A percentile compares a stretch with the other conserved stretches of the same genome.
Evolutionary conservation across 2,329 filamentous ascomycete species (phyloP).

Genomic region (Colletotrichum euphorbiae): DNA sequence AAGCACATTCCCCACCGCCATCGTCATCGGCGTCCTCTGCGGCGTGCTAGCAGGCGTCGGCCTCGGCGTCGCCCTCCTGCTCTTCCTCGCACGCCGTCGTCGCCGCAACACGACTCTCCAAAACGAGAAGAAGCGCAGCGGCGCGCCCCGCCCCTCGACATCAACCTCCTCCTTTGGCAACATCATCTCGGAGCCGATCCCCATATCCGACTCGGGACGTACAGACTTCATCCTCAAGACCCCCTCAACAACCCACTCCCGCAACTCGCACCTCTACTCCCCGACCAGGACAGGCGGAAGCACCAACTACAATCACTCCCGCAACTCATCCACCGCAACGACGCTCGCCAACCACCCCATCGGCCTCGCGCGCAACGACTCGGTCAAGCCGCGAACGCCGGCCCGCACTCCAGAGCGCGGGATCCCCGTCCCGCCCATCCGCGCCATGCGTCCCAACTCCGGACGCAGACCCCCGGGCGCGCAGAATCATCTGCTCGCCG

Average conservation of each 20-base stretch:
- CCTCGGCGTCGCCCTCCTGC: constrained; percentile 53
- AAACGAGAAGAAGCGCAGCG: constrained; percentile 41
- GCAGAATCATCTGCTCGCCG: constrained; percentile 41
- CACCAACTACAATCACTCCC: constrained; percentile 17
- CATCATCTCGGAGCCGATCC: constrained; percentile 69
- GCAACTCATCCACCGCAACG: constrained; percentile 28
- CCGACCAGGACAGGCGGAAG: constrained; percentile 30
- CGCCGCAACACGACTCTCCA: constrained; percentile 41
- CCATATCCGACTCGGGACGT: constrained; percentile 56
- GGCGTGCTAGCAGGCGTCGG: constrained; percentile 58
- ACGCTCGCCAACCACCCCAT: constrained; percentile 34
- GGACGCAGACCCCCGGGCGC: constrained; percentile 34
- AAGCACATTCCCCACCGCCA: constrained; percentile 49
- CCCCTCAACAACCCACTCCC: constrained; percentile 48
- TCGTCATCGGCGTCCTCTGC: constrained; percentile 61
- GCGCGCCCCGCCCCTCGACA: constrained; percentile 42
- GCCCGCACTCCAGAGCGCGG: constrained; percentile 23
- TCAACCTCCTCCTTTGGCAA: constrained; percentile 58
- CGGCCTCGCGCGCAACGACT: constrained; percentile 32
- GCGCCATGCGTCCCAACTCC: constrained; percentile 49
- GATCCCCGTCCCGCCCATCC: constrained; percentile 49
- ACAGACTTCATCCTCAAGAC: constrained; percentile 65
- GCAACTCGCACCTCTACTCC: constrained; percentile 40
- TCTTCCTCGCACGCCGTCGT: constrained; percentile 53
- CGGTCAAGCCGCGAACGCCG: constrained; percentile 24